These are phyloP conservation scores for Gossypium schwendimanii DNA, from an alignment of 441 rosid species.

Conservation along the genomic window DNA sequence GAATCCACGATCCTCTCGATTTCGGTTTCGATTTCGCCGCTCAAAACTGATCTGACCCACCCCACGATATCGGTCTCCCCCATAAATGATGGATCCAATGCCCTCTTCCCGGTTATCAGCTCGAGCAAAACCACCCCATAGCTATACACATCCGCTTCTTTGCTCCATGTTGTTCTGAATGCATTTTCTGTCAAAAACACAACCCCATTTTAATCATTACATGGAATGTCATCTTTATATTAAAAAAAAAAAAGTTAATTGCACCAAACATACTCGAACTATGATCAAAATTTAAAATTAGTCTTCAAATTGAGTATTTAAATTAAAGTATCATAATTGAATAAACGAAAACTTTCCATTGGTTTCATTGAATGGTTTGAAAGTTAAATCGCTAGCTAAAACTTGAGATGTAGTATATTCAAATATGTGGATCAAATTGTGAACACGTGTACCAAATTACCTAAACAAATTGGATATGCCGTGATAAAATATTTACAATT, in stretches of 20 bases:
- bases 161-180: constrained; percentile 36
- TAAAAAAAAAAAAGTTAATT: too few relatives aligned
- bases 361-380: not conserved
- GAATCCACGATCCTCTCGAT: constrained; percentile 38
- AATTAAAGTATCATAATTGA: not conserved
- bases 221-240: not conserved
- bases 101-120: constrained; percentile 57
- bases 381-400: not conserved
- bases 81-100: constrained; percentile 40
- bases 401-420: not conserved
- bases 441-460: not conserved
- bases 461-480: not conserved
- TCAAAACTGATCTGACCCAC: constrained; percentile 42
- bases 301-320: not conserved
- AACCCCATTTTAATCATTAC: not conserved
- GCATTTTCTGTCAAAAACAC: constrained; percentile 52
- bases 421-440: not conserved
- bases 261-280: not conserved
- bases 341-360: not conserved
- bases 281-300: not conserved
- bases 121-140: constrained; percentile 71
- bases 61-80: constrained; percentile 41
- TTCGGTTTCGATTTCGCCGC: constrained; percentile 1
- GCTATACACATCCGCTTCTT: constrained; percentile 72
- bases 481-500: not conserved